Evolutionary conservation across 2,329 filamentous ascomycete species (phyloP).

Genomic region (Colletotrichum tabaci): DNA sequence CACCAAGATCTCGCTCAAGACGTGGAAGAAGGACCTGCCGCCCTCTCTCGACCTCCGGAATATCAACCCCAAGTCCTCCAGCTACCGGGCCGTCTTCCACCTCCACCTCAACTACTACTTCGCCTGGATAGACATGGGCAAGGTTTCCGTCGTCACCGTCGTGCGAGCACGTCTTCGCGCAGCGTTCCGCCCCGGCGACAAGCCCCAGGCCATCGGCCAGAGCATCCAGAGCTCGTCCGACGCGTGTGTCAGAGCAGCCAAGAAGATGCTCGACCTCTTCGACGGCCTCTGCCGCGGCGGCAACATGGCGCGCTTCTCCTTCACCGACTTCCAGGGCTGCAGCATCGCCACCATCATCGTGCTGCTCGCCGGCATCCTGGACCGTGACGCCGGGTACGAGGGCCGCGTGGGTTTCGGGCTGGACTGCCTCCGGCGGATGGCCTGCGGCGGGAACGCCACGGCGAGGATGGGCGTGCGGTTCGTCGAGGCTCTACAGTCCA

Average conservation of each 20-base stretch:
- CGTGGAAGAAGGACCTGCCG: slow-evolving; percentile 51
- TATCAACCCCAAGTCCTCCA: slow-evolving; percentile 47
- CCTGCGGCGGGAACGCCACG: slow-evolving; percentile 49
- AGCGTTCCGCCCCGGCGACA: slow-evolving; percentile 33
- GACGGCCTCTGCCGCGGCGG: slow-evolving; percentile 48
- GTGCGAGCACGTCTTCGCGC: slow-evolving; percentile 47
- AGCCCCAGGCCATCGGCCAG: slow-evolving; percentile 24
- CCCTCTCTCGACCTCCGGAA: slow-evolving; percentile 47
- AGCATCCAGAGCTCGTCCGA: slow-evolving; percentile 44
- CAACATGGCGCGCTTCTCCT: slow-evolving; percentile 54
- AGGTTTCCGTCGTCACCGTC: slow-evolving; percentile 52
- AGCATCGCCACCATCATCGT: slow-evolving; percentile 55
- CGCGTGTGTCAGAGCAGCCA: slow-evolving; percentile 51
- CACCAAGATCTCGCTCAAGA: slow-evolving; percentile 47
- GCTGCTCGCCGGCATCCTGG: slow-evolving; percentile 52
- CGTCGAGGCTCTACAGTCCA: slow-evolving; percentile 46
- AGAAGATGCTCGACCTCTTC: slow-evolving; percentile 51
- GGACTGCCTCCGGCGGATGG: slow-evolving; percentile 52
- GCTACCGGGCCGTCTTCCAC: slow-evolving; percentile 53
- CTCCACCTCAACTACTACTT: slow-evolving; percentile 56
- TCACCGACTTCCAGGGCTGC: slow-evolving; percentile 57
- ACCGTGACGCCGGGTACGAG: slow-evolving; percentile 52
- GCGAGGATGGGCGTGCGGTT: slow-evolving; percentile 46
- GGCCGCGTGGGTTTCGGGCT: slow-evolving; percentile 50
- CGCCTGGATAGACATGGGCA: slow-evolving; percentile 54